A percentile compares a stretch with the other conserved stretches of the same genome.
These are phyloP conservation scores for Geranium incanum DNA, from an alignment of 441 rosid genomes.

Conservation along the genomic window DNA sequence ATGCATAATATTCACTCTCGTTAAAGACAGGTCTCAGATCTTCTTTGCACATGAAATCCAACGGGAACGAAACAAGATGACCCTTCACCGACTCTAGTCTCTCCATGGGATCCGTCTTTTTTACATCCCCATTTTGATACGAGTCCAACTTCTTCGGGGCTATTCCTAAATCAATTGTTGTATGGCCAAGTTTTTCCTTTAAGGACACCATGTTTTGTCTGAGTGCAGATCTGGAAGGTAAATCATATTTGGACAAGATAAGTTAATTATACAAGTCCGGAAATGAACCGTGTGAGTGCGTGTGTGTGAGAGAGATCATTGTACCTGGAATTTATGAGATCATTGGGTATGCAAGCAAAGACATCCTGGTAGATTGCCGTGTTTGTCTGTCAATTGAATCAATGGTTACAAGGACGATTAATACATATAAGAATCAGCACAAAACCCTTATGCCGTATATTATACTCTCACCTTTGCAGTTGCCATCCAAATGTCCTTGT, in stretches of 20 bases:
- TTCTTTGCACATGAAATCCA: slow-evolving; percentile 91
- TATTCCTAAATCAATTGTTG: slow-evolving; percentile 86
- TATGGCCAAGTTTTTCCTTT: slow-evolving; percentile 83
- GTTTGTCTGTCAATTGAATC: slow-evolving; percentile 53
- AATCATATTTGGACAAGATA: neutral
- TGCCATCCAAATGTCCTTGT: slow-evolving; percentile 73
- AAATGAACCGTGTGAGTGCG: neutral
- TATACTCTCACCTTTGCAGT: slow-evolving; percentile 70
- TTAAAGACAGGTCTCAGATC: slow-evolving; percentile 92
- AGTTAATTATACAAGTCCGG: neutral
- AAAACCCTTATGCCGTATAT: too few relatives aligned
- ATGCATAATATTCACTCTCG: slow-evolving; percentile 93
- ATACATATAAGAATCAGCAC: too few relatives aligned
- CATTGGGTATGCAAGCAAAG: slow-evolving; percentile 85
- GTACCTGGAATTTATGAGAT: slow-evolving; percentile 85
- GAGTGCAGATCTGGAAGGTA: slow-evolving; percentile 49
- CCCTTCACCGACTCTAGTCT: slow-evolving; percentile 61
- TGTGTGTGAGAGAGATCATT: neutral
- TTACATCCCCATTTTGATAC: slow-evolving; percentile 56
- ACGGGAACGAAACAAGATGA: slow-evolving; percentile 88
- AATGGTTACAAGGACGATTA: neutral
- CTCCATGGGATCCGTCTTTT: slow-evolving; percentile 52
- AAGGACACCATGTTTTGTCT: slow-evolving; percentile 57
- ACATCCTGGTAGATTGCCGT: slow-evolving; percentile 84
- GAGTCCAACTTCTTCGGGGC: slow-evolving; percentile 73